These are phyloP conservation scores for Tuber brumale DNA, from an alignment of 495 filamentous ascomycete species.

Conservation along the genomic window DNA sequence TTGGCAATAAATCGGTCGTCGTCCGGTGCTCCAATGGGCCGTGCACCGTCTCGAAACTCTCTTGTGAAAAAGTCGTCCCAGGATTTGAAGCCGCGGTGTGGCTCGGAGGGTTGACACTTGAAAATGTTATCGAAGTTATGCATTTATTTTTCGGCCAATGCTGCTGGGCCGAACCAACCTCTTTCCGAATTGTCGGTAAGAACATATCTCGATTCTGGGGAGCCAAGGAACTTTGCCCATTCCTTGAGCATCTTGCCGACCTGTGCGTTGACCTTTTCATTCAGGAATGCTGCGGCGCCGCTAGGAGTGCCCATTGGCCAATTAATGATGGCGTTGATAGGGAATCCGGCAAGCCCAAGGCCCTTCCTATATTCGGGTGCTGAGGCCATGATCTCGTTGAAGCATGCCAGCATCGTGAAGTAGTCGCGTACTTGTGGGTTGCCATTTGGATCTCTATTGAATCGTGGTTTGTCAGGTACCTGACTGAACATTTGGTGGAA, in stretches of 20 bases:
- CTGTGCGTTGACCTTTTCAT: slow-evolving; percentile 58
- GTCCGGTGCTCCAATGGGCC: slow-evolving; percentile 54
- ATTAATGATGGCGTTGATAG: slow-evolving; percentile 62
- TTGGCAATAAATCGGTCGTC: slow-evolving; percentile 56
- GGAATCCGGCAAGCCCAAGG: slow-evolving; percentile 60
- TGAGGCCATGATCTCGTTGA: slow-evolving; percentile 58
- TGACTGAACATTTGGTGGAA: slow-evolving; percentile 61
- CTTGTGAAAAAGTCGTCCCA: slow-evolving; percentile 78
- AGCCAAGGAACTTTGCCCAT: slow-evolving; percentile 58
- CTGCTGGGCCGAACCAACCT: slow-evolving; percentile 56
- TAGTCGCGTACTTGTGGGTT: slow-evolving; percentile 56
- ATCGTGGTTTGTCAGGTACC: slow-evolving; percentile 54
- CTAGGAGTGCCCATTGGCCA: slow-evolving; percentile 66
- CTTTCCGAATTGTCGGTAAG: slow-evolving; percentile 45
- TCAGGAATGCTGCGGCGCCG: slow-evolving; percentile 48
- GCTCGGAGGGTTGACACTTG: slow-evolving; percentile 48
- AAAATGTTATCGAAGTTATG: slow-evolving; percentile 52
- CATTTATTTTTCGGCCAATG: slow-evolving; percentile 41
- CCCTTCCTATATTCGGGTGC: slow-evolving; percentile 49
- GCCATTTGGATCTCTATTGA: slow-evolving; percentile 56
- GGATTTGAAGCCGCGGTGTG: slow-evolving; percentile 58
- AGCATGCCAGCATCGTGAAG: slow-evolving; percentile 56
- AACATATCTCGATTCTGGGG: slow-evolving; percentile 54
- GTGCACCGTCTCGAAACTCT: slow-evolving; percentile 49
- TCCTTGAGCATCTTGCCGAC: slow-evolving; percentile 62